phyloP scores from a whole-genome alignment of 495 filamentous ascomycete genomes.

The Trichoderma asperelloides region DNA sequence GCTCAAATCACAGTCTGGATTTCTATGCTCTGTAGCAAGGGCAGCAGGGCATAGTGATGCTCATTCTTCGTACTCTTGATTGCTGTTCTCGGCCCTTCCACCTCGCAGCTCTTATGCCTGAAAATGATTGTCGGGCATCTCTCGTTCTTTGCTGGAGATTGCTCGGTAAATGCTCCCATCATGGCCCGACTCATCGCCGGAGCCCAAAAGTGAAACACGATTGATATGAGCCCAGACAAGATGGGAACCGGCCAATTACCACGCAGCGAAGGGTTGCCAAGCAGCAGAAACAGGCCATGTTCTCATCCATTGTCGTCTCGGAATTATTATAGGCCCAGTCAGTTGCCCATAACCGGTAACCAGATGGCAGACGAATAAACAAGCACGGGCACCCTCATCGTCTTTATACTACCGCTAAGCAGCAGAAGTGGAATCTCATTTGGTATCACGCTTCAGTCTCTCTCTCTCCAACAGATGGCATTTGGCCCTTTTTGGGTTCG shows the following conservation, averaged over 20 bases:
- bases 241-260: background rate
- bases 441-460: too few relatives aligned
- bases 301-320: background rate
- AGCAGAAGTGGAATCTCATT: background rate
- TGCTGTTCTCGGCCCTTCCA: background rate
- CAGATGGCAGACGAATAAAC: background rate
- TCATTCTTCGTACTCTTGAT: too few relatives aligned
- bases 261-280: background rate
- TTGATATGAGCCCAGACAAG: too few relatives aligned
- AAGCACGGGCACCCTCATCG: background rate
- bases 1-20: too few relatives aligned
- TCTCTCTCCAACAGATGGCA: background rate
- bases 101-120: background rate
- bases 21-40: too few relatives aligned
- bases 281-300: background rate
- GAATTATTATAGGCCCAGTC: background rate
- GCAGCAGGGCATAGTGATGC: too few relatives aligned
- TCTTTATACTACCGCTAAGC: background rate
- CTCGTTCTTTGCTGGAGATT: background rate
- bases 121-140: background rate
- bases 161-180: background rate
- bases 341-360: background rate
- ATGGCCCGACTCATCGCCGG: background rate
- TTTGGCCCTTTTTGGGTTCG: background rate
- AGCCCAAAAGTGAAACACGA: background rate